phyloP scores from a whole-genome alignment of 1,284 basidiomycete species.

The Porodaedalea pini region DNA sequence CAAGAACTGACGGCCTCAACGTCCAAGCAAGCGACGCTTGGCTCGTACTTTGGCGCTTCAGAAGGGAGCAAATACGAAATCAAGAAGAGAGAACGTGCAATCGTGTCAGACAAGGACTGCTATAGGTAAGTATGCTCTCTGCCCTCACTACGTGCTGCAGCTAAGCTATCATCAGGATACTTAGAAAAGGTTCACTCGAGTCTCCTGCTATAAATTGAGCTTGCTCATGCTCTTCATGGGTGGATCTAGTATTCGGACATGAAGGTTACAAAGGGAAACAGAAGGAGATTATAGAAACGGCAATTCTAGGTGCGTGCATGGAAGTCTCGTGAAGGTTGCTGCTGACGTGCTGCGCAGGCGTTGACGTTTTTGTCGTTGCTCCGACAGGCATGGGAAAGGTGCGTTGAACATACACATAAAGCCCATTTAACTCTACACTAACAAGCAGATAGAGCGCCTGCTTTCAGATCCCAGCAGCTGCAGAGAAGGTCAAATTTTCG shows the following conservation, averaged over 20 bases:
- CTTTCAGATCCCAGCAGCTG: conserved; percentile 82
- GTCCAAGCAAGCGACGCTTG: conserved; percentile 14
- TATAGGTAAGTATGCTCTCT: conserved; percentile 4
- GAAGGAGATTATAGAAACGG: conserved; percentile 39
- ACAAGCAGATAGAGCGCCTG: conserved; percentile 60
- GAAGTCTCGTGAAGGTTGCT: conserved; percentile 10
- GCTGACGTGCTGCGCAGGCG: conserved; percentile 37
- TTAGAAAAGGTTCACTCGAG: conserved; percentile 10
- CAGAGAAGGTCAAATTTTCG: conserved; percentile 45
- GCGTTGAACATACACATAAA: conserved; percentile 14
- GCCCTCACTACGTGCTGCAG: background rate
- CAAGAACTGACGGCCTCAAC: background rate
- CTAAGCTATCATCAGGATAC: background rate
- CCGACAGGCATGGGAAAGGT: conserved; percentile 91
- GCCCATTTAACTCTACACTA: background rate
- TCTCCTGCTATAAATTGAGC: background rate
- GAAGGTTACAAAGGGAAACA: conserved; percentile 40
- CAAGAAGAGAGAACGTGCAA: conserved; percentile 3
- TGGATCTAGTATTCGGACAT: conserved; percentile 37
- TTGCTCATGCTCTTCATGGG: background rate
- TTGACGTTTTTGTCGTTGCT: conserved; percentile 77
- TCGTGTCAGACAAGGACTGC: conserved; percentile 12
- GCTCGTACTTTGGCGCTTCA: conserved; percentile 7
- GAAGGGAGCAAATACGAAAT: conserved; percentile 7
- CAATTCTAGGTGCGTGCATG: conserved; percentile 30